Percentiles rank a stretch among this genome's conserved stretches.
These are phyloP conservation scores for Mycena capillaripes DNA, from an alignment of 768 basidiomycete species.

Conservation along the genomic window DNA sequence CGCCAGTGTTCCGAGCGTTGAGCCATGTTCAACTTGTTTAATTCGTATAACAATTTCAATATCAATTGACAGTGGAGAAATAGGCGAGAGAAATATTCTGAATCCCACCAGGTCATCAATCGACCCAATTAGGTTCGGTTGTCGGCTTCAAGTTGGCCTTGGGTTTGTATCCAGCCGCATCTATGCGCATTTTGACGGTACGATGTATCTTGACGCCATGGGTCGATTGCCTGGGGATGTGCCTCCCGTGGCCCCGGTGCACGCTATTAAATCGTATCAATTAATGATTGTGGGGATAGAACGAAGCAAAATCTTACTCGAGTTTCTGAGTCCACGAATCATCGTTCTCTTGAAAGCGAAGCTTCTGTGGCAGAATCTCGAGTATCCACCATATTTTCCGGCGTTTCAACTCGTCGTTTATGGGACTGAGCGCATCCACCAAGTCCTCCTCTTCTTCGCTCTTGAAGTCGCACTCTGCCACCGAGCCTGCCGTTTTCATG, in stretches of 20 bases:
- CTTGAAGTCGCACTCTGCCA: conserved; percentile 49
- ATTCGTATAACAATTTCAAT: too few relatives aligned
- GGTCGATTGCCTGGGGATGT: conserved; percentile 18
- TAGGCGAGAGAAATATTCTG: too few relatives aligned
- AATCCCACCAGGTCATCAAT: conserved; percentile 37
- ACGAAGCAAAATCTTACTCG: conserved; percentile 45
- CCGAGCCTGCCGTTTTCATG: conserved; percentile 31
- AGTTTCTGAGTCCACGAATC: conserved; percentile 54
- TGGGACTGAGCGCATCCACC: conserved; percentile 62
- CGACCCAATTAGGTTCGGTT: conserved; percentile 38
- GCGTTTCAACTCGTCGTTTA: conserved; percentile 71
- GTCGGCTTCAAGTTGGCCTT: conserved; percentile 40
- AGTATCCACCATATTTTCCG: conserved; percentile 74
- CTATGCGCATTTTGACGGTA: conserved; percentile 42
- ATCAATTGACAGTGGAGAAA: too few relatives aligned
- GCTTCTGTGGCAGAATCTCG: conserved; percentile 62
- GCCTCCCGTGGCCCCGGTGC: conserved; percentile 55
- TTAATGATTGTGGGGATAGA: not conserved
- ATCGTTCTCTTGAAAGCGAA: conserved; percentile 56
- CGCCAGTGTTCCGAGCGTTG: too few relatives aligned
- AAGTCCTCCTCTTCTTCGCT: conserved; percentile 75
- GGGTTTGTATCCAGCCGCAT: conserved; percentile 46
- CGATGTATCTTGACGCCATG: conserved; percentile 40
- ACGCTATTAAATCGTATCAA: conserved; percentile 42
- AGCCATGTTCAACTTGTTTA: too few relatives aligned